A percentile compares a stretch with the other conserved stretches of the same genome.
Conservation (phyloP, 2,329 filamentous ascomycete species). For the Verticillium tricorpus region DNA sequence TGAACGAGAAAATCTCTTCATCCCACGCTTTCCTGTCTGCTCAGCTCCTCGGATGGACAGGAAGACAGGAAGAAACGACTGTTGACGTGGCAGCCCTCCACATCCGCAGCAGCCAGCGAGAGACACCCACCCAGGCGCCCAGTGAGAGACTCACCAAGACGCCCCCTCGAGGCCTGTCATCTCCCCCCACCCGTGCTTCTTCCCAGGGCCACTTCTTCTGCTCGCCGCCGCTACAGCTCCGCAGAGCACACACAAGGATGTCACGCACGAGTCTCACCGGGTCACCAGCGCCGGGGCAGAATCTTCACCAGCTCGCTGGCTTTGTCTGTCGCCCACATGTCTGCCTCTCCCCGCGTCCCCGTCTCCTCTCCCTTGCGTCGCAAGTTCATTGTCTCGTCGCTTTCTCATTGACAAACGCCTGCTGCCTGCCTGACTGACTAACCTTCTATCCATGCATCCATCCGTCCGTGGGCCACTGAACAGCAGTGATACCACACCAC, state of each 20-base stretch:
- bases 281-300: not conserved
- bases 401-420: not conserved
- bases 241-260: not conserved
- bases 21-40: too few species aligned
- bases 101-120: not conserved
- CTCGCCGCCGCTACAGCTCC: not conserved
- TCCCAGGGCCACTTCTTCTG: not conserved
- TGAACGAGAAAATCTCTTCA: too few species aligned
- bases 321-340: not conserved
- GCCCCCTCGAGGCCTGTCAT: not conserved
- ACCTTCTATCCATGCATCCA: not conserved
- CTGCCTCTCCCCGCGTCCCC: not conserved
- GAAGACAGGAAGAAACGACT: too few species aligned
- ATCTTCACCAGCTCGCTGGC: not conserved
- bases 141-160: not conserved
- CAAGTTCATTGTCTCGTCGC: not conserved
- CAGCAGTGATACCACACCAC: not conserved
- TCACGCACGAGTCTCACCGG: not conserved
- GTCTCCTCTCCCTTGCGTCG: not conserved
- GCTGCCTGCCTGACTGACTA: not conserved
- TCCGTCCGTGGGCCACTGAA: not conserved
- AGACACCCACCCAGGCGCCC: not conserved
- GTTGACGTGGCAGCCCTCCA: not conserved
- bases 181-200: not conserved
- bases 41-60: too few species aligned